These are phyloP conservation scores for Solanum corneliomulleri DNA, from an alignment of 257 asterid genomes.

Conservation along the genomic window DNA sequence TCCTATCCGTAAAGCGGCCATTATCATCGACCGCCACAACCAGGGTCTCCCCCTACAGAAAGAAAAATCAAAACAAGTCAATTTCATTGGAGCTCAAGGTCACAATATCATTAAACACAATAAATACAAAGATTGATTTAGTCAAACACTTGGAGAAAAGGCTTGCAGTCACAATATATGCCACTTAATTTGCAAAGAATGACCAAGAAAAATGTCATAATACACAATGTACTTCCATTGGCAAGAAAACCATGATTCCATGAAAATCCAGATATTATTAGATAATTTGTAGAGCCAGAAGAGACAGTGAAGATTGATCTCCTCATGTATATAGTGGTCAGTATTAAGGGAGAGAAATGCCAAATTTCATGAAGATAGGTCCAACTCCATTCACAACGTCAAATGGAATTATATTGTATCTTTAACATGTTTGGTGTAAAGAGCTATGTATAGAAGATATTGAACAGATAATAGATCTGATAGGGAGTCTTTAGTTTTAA, in stretches of 20 bases:
- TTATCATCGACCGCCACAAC: slow-evolving; percentile 96
- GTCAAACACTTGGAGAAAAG: neutral
- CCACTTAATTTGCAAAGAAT: neutral
- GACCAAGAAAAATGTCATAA: neutral
- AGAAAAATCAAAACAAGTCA: neutral
- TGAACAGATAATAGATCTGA: neutral
- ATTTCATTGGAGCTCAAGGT: neutral
- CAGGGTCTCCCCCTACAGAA: slow-evolving; percentile 57
- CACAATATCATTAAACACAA: neutral
- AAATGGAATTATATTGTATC: neutral
- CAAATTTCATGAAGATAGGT: neutral
- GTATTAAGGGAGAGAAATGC: neutral
- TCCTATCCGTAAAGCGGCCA: slow-evolving; percentile 84
- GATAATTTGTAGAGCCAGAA: neutral
- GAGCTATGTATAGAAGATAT: neutral
- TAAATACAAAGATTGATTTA: neutral
- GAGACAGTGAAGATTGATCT: neutral
- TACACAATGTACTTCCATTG: neutral
- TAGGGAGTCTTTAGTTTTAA: neutral
- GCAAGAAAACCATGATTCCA: neutral
- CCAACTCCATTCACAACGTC: neutral
- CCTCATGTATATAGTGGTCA: neutral
- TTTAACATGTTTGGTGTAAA: neutral
- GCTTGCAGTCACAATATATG: neutral
- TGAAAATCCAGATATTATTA: neutral